Conservation (phyloP, 2,329 filamentous ascomycete species). For the Exophiala lecanii-corni region DNA sequence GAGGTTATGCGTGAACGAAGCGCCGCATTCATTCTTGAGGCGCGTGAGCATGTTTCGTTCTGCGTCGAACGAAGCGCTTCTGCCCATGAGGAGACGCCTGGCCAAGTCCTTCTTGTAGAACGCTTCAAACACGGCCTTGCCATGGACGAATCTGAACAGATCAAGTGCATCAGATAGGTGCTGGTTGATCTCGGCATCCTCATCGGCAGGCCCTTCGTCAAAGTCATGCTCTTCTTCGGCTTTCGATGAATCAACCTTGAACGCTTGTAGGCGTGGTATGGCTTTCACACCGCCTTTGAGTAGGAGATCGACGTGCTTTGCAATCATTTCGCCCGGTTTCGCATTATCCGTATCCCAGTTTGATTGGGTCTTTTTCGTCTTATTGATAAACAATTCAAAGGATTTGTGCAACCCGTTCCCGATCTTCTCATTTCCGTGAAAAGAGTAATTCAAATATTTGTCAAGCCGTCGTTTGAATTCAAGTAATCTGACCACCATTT, state of each 20-base stretch:
- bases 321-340: slow-evolving; percentile 97
- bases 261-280: slow-evolving; percentile 63
- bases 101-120: slow-evolving; percentile 99
- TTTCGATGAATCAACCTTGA: slow-evolving; percentile 47
- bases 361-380: slow-evolving; percentile 64
- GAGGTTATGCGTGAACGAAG: slow-evolving; percentile 90
- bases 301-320: slow-evolving; percentile 89
- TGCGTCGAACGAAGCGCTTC: slow-evolving; percentile 89
- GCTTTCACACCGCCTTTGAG: slow-evolving; percentile 83
- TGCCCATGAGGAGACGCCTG: slow-evolving; percentile 79
- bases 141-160: slow-evolving; percentile 93
- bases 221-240: slow-evolving; percentile 59
- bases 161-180: slow-evolving; percentile 91
- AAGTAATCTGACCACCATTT: slow-evolving; percentile 82
- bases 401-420: slow-evolving; percentile 75
- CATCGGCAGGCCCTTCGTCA: slow-evolving; percentile 44
- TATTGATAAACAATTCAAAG: slow-evolving; percentile 90
- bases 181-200: slow-evolving; percentile 85
- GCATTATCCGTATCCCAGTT: slow-evolving; percentile 79
- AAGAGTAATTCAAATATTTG: slow-evolving; percentile 69
- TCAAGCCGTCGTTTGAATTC: slow-evolving; percentile 77
- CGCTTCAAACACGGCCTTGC: slow-evolving; percentile 95
- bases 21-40: slow-evolving; percentile 87
- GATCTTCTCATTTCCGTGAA: slow-evolving; percentile 71
- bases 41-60: slow-evolving; percentile 93